A percentile compares a stretch with the other conserved stretches of the same genome.
These are phyloP conservation scores for Talaromyces sp. DNA, from an alignment of 2,329 filamentous ascomycete species.

Conservation along the genomic window DNA sequence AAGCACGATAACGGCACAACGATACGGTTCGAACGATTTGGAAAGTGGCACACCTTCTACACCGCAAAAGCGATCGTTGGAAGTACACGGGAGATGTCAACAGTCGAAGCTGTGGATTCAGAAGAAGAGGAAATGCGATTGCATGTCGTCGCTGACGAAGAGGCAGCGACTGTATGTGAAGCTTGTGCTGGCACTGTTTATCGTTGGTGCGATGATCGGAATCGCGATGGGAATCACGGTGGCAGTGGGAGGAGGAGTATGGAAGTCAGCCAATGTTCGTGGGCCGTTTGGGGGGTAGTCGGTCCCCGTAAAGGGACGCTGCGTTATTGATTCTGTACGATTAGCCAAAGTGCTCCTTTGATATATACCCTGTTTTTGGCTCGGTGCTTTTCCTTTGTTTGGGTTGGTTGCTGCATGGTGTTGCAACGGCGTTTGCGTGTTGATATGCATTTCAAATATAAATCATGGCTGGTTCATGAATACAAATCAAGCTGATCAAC, in stretches of 20 bases:
- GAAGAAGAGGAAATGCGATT: constrained; percentile 35
- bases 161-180: constrained; percentile 41
- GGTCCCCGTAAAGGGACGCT: too few species aligned
- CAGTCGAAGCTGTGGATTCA: constrained; percentile 33
- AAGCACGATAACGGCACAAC: constrained; percentile 14
- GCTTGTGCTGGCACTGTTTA: constrained; percentile 39
- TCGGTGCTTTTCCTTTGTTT: not conserved
- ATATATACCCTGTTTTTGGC: constrained; percentile 2
- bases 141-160: constrained; percentile 33
- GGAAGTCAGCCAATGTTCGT: constrained; percentile 35
- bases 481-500: not conserved
- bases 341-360: not conserved
- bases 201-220: constrained; percentile 43
- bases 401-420: not conserved
- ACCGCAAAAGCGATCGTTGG: constrained; percentile 20
- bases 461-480: constrained; percentile 4
- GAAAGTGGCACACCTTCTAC: constrained; percentile 28
- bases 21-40: constrained; percentile 28
- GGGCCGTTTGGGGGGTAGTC: constrained; percentile 24
- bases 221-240: constrained; percentile 46
- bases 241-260: constrained; percentile 44
- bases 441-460: constrained; percentile 1
- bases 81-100: constrained; percentile 23
- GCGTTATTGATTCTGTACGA: not conserved
- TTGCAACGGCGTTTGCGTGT: constrained; percentile 5